phyloP scores from a whole-genome alignment of 345 rosid species.

The Luvunga scandens region DNA sequence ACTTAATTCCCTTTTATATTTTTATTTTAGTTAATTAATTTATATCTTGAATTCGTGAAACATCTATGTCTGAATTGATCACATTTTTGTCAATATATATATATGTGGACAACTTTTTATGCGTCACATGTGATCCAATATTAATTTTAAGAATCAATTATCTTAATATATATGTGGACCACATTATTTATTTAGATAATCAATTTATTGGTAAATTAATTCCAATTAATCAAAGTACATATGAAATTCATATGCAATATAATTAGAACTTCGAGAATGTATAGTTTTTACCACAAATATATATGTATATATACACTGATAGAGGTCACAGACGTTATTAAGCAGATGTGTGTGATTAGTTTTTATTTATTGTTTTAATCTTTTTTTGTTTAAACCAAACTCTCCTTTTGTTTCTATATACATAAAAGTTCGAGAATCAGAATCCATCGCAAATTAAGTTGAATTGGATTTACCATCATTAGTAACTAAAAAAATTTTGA shows the following conservation, averaged over 20 bases:
- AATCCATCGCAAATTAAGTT: neutral
- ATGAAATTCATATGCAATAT: too few relatives aligned
- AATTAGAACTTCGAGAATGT: neutral
- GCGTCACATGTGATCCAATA: conserved; percentile 3
- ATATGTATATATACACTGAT: neutral
- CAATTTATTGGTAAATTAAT: neutral
- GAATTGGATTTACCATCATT: neutral
- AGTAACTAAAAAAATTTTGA: neutral
- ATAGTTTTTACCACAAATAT: neutral
- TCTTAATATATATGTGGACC: neutral
- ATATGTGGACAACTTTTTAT: neutral
- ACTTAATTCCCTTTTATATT: neutral
- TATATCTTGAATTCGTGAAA: neutral
- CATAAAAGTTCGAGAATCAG: neutral
- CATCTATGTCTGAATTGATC: neutral
- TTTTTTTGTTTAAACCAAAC: too few relatives aligned
- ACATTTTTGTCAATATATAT: neutral
- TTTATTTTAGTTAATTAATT: neutral
- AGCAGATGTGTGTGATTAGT: too few relatives aligned
- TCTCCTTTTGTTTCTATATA: neutral
- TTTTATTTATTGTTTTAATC: too few relatives aligned
- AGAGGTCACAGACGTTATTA: neutral
- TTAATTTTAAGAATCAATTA: neutral
- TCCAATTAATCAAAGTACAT: too few relatives aligned
- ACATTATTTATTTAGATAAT: neutral